Evolutionary conservation across 2,329 filamentous ascomycete species (phyloP).

Genomic region (Septoria linicola): DNA sequence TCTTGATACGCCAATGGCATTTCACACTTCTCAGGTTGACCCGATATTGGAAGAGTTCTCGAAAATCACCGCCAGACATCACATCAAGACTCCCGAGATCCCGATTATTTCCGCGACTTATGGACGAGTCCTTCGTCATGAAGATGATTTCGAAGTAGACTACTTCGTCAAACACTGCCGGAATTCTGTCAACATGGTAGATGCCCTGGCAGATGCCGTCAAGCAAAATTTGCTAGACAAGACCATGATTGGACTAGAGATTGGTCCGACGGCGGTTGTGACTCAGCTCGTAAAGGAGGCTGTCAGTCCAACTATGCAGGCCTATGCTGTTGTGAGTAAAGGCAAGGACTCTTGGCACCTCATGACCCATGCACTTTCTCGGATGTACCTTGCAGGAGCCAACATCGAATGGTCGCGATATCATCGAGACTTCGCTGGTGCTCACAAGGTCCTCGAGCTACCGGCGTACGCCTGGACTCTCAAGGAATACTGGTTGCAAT

Average conservation of each 20-base stretch:
- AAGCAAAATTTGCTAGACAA: constrained; percentile 15
- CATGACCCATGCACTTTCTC: constrained; percentile 48
- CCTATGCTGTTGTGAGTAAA: constrained; percentile 13
- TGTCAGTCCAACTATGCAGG: constrained; percentile 2
- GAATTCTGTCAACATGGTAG: constrained; percentile 21
- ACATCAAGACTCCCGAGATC: constrained; percentile 24
- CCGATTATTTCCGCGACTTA: constrained; percentile 32
- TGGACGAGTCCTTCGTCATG: constrained; percentile 24
- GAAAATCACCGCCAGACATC: constrained; percentile 3
- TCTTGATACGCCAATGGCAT: constrained; percentile 27
- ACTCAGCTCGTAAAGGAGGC: constrained; percentile 15
- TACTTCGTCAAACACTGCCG: constrained; percentile 26
- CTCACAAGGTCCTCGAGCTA: constrained; percentile 48
- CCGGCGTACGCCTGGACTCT: constrained; percentile 43
- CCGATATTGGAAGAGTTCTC: constrained; percentile 24
- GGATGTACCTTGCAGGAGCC: constrained; percentile 55
- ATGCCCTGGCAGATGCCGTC: constrained; percentile 11
- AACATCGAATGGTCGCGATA: constrained; percentile 62
- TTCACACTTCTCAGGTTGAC: constrained; percentile 31
- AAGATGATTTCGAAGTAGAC: constrained; percentile 13
- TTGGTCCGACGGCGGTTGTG: constrained; percentile 21
- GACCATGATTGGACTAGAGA: constrained; percentile 18
- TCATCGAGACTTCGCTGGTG: constrained; percentile 50
- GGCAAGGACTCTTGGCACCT: constrained; percentile 48
- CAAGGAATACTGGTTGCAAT: constrained; percentile 41